Conservation (phyloP, 768 basidiomycete species). For the Chalciporus sphaerocephalus region DNA sequence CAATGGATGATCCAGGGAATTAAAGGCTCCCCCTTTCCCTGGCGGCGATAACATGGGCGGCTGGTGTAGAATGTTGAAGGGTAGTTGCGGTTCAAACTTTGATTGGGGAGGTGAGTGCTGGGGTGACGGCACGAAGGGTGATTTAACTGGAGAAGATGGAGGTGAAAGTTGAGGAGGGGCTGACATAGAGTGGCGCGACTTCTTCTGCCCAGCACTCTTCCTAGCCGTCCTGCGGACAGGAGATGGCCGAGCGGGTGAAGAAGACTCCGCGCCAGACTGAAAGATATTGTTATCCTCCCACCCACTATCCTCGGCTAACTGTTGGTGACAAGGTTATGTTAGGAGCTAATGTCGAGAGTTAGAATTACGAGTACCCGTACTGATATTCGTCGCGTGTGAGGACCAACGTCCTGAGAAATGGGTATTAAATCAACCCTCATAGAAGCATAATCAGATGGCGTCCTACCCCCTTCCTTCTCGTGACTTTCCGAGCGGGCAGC, state of each 20-base stretch:
- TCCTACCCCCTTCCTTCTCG: constrained; percentile 54
- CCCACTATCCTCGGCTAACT: constrained; percentile 63
- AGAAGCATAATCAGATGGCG: neutral
- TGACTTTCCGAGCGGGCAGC: constrained; percentile 54
- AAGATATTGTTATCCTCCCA: constrained; percentile 92
- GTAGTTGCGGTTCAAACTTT: constrained; percentile 53
- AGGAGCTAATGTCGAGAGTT: constrained; percentile 6
- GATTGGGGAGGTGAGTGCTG: constrained; percentile 49
- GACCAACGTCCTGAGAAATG: constrained; percentile 47
- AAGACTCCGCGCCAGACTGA: constrained; percentile 87
- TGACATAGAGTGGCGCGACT: constrained; percentile 66
- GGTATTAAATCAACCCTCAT: neutral
- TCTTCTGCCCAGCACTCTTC: constrained; percentile 38
- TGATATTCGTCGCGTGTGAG: constrained; percentile 54
- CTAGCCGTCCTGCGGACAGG: constrained; percentile 46
- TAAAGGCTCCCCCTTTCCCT: constrained; percentile 10
- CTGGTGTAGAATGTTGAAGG: constrained; percentile 35
- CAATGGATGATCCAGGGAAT: constrained; percentile 18
- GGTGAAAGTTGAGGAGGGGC: constrained; percentile 57
- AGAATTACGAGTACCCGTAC: constrained; percentile 33
- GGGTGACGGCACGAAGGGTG: constrained; percentile 19
- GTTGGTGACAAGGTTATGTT: constrained; percentile 1
- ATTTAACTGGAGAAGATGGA: constrained; percentile 38
- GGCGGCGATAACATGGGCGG: constrained; percentile 14
- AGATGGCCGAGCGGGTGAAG: constrained; percentile 66